Evolutionary conservation across 352 stramenopile genomes (phyloP), one percentile per base, ranked within the genome.

Genomic region (Globisporangium uncinulatum): DNA sequence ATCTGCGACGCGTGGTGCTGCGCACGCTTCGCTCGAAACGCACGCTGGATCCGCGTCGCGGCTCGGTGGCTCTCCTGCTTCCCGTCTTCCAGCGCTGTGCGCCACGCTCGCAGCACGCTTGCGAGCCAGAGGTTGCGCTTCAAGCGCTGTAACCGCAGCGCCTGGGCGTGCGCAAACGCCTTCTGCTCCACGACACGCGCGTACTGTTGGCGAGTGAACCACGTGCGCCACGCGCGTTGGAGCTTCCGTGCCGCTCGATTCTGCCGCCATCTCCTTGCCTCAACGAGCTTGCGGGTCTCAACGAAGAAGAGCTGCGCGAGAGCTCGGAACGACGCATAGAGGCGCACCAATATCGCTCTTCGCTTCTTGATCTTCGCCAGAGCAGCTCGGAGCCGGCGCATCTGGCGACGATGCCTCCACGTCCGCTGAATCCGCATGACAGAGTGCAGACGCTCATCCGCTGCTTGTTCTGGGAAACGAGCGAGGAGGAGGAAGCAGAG

Each of bases 401-500:
- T 56, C 39, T 65, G 65, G 41, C 50, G 58, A 1, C 53, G 57
- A 11, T 56, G 52, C 10, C 67, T 66, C 57, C 70, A 86, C 73
- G 77, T 84, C 17, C 64, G 63, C 41, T 77, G 67, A n/a, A 87
- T 57, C 29, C 54, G 61, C 13, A 49, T 20, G 2, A 56, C 46
- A 0, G 66, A 57, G 20, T 57, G 46, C 13, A 49, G 36, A 10
- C 69, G 62, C 17, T 70, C 68, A 11, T 49, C 56, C 20, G 70
- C 66, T 32, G 70, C 71, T 46, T 76, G 60, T 24, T 71, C 62
- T 31, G 68, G 68, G 0, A 76, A 56, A 7, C 57, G 58, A 29
- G 65, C 74, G 15, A 90, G 51, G 0, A 79, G 57, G 8, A 88
- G 49, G 62, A 88, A 76, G 54, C 73, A 87, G 19, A 86, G 67